These are phyloP conservation scores for Patellaria atrata DNA, from an alignment of 495 filamentous ascomycete genomes.

Conservation along the genomic window DNA sequence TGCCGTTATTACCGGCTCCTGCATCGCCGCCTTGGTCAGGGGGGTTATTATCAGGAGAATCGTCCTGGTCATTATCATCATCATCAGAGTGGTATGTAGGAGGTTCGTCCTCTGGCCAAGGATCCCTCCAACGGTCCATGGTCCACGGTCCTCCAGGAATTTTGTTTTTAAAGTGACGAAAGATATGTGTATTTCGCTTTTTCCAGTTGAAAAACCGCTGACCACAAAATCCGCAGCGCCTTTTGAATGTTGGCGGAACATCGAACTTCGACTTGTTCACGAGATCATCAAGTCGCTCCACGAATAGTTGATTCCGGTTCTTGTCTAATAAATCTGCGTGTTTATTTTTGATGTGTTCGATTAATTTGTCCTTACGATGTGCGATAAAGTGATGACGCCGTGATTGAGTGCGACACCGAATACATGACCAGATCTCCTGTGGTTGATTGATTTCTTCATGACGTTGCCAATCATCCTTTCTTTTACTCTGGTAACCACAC, in stretches of 20 bases:
- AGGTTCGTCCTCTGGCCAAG: slow-evolving; percentile 1
- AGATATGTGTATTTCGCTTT: slow-evolving; percentile 10
- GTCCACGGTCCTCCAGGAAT: not conserved
- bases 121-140: not conserved
- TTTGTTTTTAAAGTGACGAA: slow-evolving; percentile 13
- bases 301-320: no score
- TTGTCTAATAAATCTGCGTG: no score
- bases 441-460: slow-evolving; percentile 20
- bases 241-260: slow-evolving; percentile 7
- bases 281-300: slow-evolving; percentile 3
- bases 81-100: slow-evolving; percentile 1
- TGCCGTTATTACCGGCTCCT: not conserved
- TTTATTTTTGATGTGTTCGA: slow-evolving; percentile 10
- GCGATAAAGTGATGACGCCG: not conserved
- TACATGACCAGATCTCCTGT: slow-evolving; percentile 17
- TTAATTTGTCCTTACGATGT: slow-evolving; percentile 15
- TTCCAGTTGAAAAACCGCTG: slow-evolving; percentile 8
- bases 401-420: not conserved
- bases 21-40: slow-evolving; percentile 8
- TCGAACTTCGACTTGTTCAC: slow-evolving; percentile 10
- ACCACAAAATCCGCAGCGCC: slow-evolving; percentile 9
- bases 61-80: slow-evolving; percentile 5
- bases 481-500: slow-evolving; percentile 16
- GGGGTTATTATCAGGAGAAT: slow-evolving; percentile 1
- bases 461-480: slow-evolving; percentile 14